phyloP scores from a whole-genome alignment of 2,329 filamentous ascomycete genomes.

The Phyllosticta citrichinensis region DNA sequence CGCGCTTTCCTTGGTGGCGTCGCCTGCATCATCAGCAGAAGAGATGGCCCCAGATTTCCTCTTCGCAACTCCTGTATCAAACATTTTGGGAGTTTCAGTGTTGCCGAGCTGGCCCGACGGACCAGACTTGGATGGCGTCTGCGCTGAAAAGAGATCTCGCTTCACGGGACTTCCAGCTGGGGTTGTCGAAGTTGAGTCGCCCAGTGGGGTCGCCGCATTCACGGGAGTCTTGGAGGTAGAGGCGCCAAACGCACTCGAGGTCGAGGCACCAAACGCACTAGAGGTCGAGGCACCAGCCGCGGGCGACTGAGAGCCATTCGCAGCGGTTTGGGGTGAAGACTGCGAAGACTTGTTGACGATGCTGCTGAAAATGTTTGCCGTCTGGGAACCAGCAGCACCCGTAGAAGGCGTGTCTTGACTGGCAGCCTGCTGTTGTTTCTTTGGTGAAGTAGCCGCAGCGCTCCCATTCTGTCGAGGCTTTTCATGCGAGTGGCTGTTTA shows the following conservation, averaged over 20 bases:
- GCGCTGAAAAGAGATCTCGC: not conserved
- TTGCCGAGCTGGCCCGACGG: not conserved
- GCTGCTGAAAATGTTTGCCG: constrained; percentile 9
- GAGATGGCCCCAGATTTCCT: constrained; percentile 1
- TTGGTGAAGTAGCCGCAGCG: not conserved
- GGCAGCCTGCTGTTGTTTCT: not conserved
- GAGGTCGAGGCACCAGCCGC: not conserved
- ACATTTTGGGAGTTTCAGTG: not conserved
- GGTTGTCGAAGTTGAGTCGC: constrained; percentile 2
- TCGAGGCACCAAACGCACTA: not conserved
- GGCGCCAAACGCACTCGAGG: not conserved
- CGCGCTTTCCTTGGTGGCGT: constrained; percentile 1
- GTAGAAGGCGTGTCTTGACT: not conserved
- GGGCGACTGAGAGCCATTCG: not conserved
- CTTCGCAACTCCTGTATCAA: not conserved
- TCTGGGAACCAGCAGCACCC: not conserved
- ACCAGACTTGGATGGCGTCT: constrained; percentile 1
- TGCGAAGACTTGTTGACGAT: constrained; percentile 6
- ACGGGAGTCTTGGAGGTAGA: not conserved
- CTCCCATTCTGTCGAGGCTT: not conserved
- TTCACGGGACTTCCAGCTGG: constrained; percentile 5
- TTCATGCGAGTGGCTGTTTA: constrained; percentile 2
- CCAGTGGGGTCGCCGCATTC: not conserved
- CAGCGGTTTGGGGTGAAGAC: not conserved
- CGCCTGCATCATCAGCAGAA: not conserved